Percentiles rank a stretch among this genome's conserved stretches.
phyloP scores from a whole-genome alignment of 805 yeast species.

The Starmerella sp. region DNA sequence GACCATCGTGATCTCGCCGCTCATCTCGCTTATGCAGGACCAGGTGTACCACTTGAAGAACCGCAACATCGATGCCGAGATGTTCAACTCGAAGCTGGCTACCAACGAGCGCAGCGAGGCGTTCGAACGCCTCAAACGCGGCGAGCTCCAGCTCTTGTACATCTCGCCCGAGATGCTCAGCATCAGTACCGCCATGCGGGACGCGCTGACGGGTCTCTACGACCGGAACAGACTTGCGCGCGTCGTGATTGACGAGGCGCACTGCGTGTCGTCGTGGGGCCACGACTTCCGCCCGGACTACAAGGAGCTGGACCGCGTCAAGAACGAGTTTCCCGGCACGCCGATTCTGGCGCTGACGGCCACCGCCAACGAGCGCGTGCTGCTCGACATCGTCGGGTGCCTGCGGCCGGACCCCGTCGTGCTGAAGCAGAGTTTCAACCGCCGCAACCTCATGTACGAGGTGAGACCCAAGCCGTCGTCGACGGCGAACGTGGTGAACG shows the following conservation, averaged over 20 bases:
- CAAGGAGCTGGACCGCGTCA: constrained; percentile 64
- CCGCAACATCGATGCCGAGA: constrained; percentile 66
- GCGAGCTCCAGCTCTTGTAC: constrained; percentile 64
- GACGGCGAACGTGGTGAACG: background rate
- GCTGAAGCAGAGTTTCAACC: constrained; percentile 82
- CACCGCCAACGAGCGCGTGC: constrained; percentile 85
- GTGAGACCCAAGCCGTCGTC: constrained; percentile 45
- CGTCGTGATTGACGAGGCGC: constrained; percentile 93
- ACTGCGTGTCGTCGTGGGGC: constrained; percentile 98
- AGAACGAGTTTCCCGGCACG: constrained; percentile 57
- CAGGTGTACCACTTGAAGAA: constrained; percentile 73
- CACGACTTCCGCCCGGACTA: constrained; percentile 97
- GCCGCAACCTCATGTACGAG: constrained; percentile 74
- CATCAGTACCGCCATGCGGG: constrained; percentile 56
- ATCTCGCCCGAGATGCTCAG: constrained; percentile 91
- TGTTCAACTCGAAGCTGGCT: constrained; percentile 71
- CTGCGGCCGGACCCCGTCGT: constrained; percentile 48
- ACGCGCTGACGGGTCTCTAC: constrained; percentile 48
- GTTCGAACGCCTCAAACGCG: constrained; percentile 50
- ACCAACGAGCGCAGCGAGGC: constrained; percentile 52
- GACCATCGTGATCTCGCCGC: constrained; percentile 85
- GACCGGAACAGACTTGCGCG: constrained; percentile 55
- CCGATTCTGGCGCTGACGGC: constrained; percentile 97
- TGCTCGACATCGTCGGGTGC: constrained; percentile 74
- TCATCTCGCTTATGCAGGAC: constrained; percentile 94